Base-by-base conservation (phyloP, 75 land plant genomes). In the Cupressus sempervirens region DNA sequence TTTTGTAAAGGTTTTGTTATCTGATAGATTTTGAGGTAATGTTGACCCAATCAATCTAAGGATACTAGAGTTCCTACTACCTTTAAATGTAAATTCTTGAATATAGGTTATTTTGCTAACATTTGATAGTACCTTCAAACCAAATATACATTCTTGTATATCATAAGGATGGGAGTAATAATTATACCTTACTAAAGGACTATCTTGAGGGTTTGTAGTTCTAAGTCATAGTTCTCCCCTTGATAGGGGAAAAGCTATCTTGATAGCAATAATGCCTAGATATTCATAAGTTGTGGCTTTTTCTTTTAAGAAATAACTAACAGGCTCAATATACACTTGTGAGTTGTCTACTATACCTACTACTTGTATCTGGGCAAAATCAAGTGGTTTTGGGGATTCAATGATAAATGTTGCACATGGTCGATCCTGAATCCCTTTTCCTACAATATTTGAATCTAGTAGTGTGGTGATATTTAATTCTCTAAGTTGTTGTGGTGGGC, bases 351-450 rank as follows among this genome's bases (percentile, higher is more conserved):
- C 6, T 56, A 56, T 56, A 4, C 62, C 23, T 0, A 56, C 62
- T 18, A 18, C 62, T 72, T 30, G 35, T 29, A 72, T 11, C 3
- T 29, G n/a, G 13, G 75, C 8, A 0, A 72, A 72, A 32, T 72
- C 75, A 10, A 72, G 81, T 88, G 89, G 84, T 92, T 91, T 91
- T 90, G 91, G 68, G 96, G 96, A 81, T 96, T 96, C 62, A 29
- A 95, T 76, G 85, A 58, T 85, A 76, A 96, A 76, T 74, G 91
- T 88, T 76, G 93, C 90, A 91, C 91, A 89, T 52, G 98, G 97
- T 80, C 92, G 95, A 85, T 96, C 97, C 8, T 93, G 82, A 94
- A 86, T 94, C 94, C 89, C 92, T 72, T 91, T 81, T 7, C 98
- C 98, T 23, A 96, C 95, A 40, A 67, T 83, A 0, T 91, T 83